phyloP scores from a whole-genome alignment of 352 stramenopile species.

The Pythium folliculosum region DNA sequence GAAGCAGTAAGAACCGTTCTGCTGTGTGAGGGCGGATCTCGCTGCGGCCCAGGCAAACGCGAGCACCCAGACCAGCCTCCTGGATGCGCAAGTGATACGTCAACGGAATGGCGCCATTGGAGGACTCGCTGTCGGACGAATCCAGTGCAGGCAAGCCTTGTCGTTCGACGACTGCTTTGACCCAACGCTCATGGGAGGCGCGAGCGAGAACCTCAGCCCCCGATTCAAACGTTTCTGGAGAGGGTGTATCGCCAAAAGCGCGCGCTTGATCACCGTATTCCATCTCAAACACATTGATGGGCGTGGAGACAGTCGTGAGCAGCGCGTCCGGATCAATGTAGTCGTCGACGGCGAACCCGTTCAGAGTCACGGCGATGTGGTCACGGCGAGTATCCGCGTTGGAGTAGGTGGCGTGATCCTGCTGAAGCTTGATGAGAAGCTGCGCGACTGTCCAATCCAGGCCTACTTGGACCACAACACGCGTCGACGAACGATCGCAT shows the following conservation, averaged over 20 bases:
- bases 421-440: slow-evolving; percentile 39
- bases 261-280: slow-evolving; percentile 26
- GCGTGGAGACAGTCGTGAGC: slow-evolving; percentile 27
- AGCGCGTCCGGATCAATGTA: slow-evolving; percentile 37
- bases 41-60: slow-evolving; percentile 5
- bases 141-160: slow-evolving; percentile 4
- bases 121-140: background rate
- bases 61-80: slow-evolving; percentile 9
- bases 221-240: slow-evolving; percentile 3
- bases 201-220: slow-evolving; percentile 15
- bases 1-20: slow-evolving; percentile 37
- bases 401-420: slow-evolving; percentile 26
- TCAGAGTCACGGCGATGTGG: slow-evolving; percentile 31
- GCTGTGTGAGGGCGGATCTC: slow-evolving; percentile 14
- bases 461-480: slow-evolving; percentile 27
- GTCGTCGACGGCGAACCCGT: slow-evolving; percentile 33
- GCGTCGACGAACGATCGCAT: slow-evolving; percentile 12
- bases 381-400: slow-evolving; percentile 9
- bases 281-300: slow-evolving; percentile 50
- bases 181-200: slow-evolving; percentile 29
- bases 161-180: slow-evolving; percentile 28
- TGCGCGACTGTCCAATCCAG: slow-evolving; percentile 42
- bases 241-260: background rate
- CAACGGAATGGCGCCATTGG: background rate
- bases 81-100: slow-evolving; percentile 17